Conservation (phyloP, 2,329 filamentous ascomycete genomes). For the Fusarium bulbicola region DNA sequence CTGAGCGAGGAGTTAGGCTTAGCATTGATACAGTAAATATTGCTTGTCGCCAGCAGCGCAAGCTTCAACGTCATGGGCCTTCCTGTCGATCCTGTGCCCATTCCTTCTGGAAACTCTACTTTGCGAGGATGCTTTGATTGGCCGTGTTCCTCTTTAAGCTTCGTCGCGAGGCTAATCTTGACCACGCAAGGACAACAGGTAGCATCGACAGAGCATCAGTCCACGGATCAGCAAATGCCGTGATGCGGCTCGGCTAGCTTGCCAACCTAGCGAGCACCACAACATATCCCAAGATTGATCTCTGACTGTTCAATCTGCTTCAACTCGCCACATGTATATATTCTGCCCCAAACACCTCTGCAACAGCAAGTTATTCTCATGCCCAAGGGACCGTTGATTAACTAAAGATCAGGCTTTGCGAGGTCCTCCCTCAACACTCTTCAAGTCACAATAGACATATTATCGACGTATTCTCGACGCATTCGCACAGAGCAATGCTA, state of each 20-base stretch:
- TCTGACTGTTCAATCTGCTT: not conserved
- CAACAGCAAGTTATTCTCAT: not conserved
- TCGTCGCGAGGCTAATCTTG: not conserved
- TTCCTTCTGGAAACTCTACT: constrained; percentile 16
- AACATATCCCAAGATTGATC: not conserved
- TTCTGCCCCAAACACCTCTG: not conserved
- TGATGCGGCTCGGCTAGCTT: constrained; percentile 3
- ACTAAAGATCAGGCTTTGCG: not conserved
- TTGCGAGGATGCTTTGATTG: not conserved
- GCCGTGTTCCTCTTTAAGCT: not conserved
- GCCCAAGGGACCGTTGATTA: not conserved
- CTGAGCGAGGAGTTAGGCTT: not conserved
- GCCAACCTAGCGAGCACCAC: not conserved
- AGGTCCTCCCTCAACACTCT: not conserved
- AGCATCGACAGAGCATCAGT: constrained; percentile 11
- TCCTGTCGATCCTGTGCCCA: not conserved
- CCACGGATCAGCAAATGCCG: constrained; percentile 10
- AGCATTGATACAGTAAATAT: not conserved
- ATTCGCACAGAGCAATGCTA: not conserved
- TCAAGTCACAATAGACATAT: not conserved
- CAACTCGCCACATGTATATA: not conserved
- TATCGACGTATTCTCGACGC: too few species aligned
- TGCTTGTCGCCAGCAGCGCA: not conserved
- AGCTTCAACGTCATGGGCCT: constrained; percentile 18
- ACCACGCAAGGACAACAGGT: not conserved